Evolutionary conservation across 352 stramenopile genomes (phyloP).

Genomic region (Albugo laibachii): DNA sequence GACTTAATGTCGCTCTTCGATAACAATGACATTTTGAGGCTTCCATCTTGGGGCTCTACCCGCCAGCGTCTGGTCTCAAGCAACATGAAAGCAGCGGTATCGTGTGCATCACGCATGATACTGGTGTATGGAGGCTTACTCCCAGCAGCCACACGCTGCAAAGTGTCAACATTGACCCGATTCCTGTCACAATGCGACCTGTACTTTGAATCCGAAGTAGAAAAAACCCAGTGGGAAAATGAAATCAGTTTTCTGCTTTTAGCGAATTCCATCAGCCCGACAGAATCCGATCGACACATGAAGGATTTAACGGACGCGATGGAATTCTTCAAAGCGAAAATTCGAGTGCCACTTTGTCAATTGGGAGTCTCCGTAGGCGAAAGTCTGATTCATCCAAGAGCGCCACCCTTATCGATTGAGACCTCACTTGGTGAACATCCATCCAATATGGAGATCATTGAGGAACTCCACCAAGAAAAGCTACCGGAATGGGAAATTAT

Average conservation of each 20-base stretch:
- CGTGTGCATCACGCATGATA: constrained; percentile 28
- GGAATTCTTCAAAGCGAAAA: constrained; percentile 30
- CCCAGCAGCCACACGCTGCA: constrained; percentile 17
- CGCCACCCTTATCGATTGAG: constrained; percentile 31
- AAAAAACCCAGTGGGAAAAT: no score
- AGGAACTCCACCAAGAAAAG: no score
- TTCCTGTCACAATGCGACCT: constrained; percentile 17
- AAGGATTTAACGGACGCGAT: constrained; percentile 14
- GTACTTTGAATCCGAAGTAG: no score
- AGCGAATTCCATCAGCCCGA: constrained; percentile 25
- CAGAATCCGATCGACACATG: constrained; percentile 16
- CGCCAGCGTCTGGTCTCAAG: constrained; percentile 17
- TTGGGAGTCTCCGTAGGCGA: constrained; percentile 15
- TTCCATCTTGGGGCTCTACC: constrained; percentile 29
- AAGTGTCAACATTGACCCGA: constrained; percentile 8
- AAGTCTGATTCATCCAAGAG: constrained; percentile 47
- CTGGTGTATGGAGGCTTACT: constrained; percentile 40
- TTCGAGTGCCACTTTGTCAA: no score
- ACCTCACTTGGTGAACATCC: no score
- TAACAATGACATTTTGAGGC: constrained; percentile 8
- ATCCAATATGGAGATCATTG: no score
- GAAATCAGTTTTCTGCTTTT: constrained; percentile 17
- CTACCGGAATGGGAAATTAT: no score
- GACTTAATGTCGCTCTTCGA: constrained; percentile 26
- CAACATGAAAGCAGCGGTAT: constrained; percentile 29